phyloP scores from a whole-genome alignment of 768 basidiomycete species.

The Coprinopsis marcescibilis region DNA sequence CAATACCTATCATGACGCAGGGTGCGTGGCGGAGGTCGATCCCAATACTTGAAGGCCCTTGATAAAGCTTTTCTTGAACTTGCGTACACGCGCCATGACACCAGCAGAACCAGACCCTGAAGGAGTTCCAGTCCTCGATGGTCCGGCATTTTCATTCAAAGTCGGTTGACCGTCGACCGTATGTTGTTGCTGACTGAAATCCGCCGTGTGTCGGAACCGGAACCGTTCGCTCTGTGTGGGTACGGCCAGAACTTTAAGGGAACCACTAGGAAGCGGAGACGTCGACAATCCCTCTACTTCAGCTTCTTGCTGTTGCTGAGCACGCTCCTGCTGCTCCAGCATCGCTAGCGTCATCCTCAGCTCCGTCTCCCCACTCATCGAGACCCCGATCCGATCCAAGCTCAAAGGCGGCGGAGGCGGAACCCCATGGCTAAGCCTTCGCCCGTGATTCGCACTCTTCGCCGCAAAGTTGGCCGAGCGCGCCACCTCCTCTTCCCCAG shows the following conservation, averaged over 20 bases:
- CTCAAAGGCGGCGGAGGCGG: neutral
- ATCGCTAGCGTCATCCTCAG: constrained; percentile 47
- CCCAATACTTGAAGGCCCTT: neutral
- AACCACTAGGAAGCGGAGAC: neutral
- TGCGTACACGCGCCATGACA: neutral
- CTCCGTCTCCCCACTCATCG: constrained; percentile 57
- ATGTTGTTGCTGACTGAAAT: neutral
- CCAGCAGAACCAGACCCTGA: neutral
- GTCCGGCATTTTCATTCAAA: neutral
- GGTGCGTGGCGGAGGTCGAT: neutral
- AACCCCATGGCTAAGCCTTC: neutral
- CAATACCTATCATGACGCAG: neutral
- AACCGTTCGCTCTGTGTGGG: neutral
- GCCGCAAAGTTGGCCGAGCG: neutral
- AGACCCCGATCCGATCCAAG: constrained; percentile 20
- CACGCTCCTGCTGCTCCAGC: constrained; percentile 9
- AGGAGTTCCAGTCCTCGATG: neutral
- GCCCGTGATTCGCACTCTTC: neutral
- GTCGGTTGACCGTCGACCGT: neutral
- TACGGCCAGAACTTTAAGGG: neutral
- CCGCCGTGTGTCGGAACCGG: neutral
- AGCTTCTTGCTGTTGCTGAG: neutral
- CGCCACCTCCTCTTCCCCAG: constrained; percentile 1
- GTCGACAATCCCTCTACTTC: neutral
- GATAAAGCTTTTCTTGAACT: constrained; percentile 1